A percentile compares a stretch with the other conserved stretches of the same genome.
Conservation (phyloP, 1,139 yeast species). For the Blastobotrys proliferans region DNA sequence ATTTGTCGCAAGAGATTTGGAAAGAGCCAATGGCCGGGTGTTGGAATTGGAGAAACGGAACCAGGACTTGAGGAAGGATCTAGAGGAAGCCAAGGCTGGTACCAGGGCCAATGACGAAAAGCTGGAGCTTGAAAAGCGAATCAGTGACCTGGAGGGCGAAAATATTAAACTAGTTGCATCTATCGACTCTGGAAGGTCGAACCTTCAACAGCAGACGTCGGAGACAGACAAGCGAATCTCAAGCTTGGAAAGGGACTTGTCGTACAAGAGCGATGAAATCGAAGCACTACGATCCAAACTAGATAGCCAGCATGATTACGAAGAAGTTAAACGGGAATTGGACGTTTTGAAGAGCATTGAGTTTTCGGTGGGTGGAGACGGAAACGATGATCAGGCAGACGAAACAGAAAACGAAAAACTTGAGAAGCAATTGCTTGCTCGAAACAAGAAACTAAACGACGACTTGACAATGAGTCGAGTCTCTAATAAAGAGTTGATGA, state of each 20-base stretch:
- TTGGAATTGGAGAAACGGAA: conserved; percentile 74
- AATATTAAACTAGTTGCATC: conserved; percentile 57
- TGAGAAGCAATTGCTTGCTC: conserved; percentile 47
- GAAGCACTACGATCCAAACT: conserved; percentile 50
- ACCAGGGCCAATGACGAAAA: conserved; percentile 46
- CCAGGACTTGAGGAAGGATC: conserved; percentile 63
- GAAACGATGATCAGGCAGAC: conserved; percentile 15
- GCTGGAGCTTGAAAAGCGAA: conserved; percentile 29
- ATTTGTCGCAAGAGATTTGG: conserved; percentile 68
- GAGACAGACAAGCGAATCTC: conserved; percentile 39
- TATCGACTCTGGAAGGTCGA: conserved; percentile 41
- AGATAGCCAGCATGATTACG: conserved; percentile 75
- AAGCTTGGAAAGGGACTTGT: conserved; percentile 44
- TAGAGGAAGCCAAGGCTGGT: conserved; percentile 51
- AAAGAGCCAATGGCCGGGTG: conserved; percentile 62
- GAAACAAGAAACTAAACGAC: conserved; percentile 57
- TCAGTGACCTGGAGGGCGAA: conserved; percentile 44
- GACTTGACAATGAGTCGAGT: conserved; percentile 58
- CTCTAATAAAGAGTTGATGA: conserved; percentile 43
- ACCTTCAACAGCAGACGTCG: conserved; percentile 13
- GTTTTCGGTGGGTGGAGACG: conserved; percentile 49
- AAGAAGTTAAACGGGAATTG: conserved; percentile 71
- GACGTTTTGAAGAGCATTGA: conserved; percentile 69
- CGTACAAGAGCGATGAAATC: conserved; percentile 49
- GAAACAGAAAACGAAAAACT: conserved; percentile 30